These are phyloP conservation scores for Mycena galopus DNA, from an alignment of 768 basidiomycete species.

Conservation along the genomic window DNA sequence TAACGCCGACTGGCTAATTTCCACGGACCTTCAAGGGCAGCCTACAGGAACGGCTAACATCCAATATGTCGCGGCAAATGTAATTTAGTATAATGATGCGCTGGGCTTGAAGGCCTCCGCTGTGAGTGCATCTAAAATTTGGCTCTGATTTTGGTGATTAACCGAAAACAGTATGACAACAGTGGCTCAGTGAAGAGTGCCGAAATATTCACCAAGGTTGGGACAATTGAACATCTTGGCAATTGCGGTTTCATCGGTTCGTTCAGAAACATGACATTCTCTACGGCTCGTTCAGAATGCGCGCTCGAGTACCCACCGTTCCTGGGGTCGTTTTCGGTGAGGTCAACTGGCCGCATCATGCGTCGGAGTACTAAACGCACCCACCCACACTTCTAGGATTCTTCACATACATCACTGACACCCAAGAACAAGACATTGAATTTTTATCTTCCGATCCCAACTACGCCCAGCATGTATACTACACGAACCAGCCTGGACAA, in stretches of 20 bases:
- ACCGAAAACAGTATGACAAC: constrained; percentile 6
- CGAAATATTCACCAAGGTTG: constrained; percentile 33
- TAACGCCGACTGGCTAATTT: constrained; percentile 27
- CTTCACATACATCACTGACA: constrained; percentile 30
- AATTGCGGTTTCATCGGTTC: too few relatives aligned
- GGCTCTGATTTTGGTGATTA: too few relatives aligned
- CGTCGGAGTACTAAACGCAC: neutral
- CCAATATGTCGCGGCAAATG: constrained; percentile 31
- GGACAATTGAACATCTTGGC: neutral
- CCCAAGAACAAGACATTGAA: constrained; percentile 38
- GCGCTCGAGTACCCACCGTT: constrained; percentile 29
- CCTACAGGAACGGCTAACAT: constrained; percentile 26
- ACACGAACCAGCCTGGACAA: constrained; percentile 32
- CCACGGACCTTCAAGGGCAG: constrained; percentile 27
- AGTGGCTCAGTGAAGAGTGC: constrained; percentile 25
- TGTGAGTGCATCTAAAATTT: constrained; percentile 11
- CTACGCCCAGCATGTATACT: constrained; percentile 32
- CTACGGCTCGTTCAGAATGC: constrained; percentile 36
- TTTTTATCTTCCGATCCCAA: constrained; percentile 31
- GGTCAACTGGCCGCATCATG: neutral
- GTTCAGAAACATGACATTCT: constrained; percentile 23
- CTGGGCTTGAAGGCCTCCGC: constrained; percentile 34
- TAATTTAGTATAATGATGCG: constrained; percentile 21
- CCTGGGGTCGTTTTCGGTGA: constrained; percentile 36
- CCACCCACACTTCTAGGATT: constrained; percentile 25